phyloP scores from a whole-genome alignment of 2,329 filamentous ascomycete genomes.

The Fusarium irregulare region DNA sequence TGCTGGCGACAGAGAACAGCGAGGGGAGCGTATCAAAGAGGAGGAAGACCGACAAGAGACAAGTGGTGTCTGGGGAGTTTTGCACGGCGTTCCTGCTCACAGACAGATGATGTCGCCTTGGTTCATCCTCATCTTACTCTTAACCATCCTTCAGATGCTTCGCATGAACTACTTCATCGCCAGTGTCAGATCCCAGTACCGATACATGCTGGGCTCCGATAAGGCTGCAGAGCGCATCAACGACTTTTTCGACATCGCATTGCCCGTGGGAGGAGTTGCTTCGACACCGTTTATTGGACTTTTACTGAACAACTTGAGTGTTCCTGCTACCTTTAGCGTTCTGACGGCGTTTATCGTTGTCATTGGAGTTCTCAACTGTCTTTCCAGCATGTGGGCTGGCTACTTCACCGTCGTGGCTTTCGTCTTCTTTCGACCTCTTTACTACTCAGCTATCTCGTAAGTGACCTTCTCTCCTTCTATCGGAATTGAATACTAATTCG shows the following conservation, averaged over 20 bases:
- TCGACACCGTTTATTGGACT: slow-evolving; percentile 78
- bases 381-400: slow-evolving; percentile 70
- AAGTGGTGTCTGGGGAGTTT: slow-evolving; percentile 77
- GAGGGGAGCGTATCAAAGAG: slow-evolving; percentile 64
- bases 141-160: slow-evolving; percentile 70
- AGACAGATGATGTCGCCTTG: slow-evolving; percentile 75
- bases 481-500: not conserved
- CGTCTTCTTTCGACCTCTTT: slow-evolving; percentile 78
- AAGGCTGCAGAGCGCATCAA: slow-evolving; percentile 52
- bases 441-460: slow-evolving; percentile 79
- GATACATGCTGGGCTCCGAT: slow-evolving; percentile 70
- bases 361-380: slow-evolving; percentile 70
- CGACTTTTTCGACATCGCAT: slow-evolving; percentile 58
- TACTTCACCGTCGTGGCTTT: slow-evolving; percentile 77
- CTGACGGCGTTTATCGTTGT: slow-evolving; percentile 70
- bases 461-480: no score
- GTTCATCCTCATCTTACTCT: slow-evolving; percentile 76
- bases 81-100: slow-evolving; percentile 73
- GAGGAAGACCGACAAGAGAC: slow-evolving; percentile 69
- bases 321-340: slow-evolving; percentile 67
- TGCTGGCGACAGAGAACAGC: slow-evolving; percentile 66
- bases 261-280: slow-evolving; percentile 76
- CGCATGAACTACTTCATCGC: slow-evolving; percentile 79
- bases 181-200: slow-evolving; percentile 76
- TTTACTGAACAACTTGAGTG: slow-evolving; percentile 74